A percentile compares a stretch with the other conserved stretches of the same genome.
Conservation (phyloP, 805 yeast genomes). For the Barnettozyma wickerhamii region DNA sequence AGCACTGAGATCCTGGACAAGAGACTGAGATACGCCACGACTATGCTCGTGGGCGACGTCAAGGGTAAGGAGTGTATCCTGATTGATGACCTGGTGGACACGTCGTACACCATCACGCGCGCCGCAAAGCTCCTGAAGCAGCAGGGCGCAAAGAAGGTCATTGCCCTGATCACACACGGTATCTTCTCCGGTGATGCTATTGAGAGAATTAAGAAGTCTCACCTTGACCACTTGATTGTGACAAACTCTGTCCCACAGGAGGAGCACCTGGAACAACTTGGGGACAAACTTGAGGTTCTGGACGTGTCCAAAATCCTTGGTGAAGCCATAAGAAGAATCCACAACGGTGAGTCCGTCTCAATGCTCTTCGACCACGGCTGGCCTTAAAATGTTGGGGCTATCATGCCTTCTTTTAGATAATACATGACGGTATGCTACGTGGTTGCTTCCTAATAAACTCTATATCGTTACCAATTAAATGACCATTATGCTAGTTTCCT, state of each 20-base stretch:
- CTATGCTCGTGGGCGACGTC: conserved; percentile 97
- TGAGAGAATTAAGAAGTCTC: conserved; percentile 57
- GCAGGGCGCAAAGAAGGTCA: conserved; percentile 85
- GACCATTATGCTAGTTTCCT: no score
- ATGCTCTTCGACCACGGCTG: conserved; percentile 84
- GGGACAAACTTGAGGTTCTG: conserved; percentile 68
- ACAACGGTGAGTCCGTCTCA: conserved; percentile 94
- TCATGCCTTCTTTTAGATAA: background rate
- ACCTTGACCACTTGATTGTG: conserved; percentile 79
- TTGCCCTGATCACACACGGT: conserved; percentile 90
- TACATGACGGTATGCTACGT: background rate
- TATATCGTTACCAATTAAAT: background rate
- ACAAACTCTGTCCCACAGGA: conserved; percentile 91
- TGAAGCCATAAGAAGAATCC: conserved; percentile 93
- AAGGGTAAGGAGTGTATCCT: conserved; percentile 81
- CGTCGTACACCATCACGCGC: conserved; percentile 85
- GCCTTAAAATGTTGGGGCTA: conserved; percentile 23
- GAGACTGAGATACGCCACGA: conserved; percentile 55
- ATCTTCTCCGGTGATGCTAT: conserved; percentile 90
- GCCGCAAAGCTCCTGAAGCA: conserved; percentile 91
- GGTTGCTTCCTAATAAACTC: background rate
- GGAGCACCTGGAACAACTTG: conserved; percentile 46
- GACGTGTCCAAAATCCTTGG: conserved; percentile 88
- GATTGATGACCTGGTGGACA: conserved; percentile 91
- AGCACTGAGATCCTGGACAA: conserved; percentile 7